Percentiles rank a stretch among this genome's conserved stretches.
Evolutionary conservation across 371 early-diverging fungal species (phyloP).

Genomic region (Lichtheimia hyalospora): DNA sequence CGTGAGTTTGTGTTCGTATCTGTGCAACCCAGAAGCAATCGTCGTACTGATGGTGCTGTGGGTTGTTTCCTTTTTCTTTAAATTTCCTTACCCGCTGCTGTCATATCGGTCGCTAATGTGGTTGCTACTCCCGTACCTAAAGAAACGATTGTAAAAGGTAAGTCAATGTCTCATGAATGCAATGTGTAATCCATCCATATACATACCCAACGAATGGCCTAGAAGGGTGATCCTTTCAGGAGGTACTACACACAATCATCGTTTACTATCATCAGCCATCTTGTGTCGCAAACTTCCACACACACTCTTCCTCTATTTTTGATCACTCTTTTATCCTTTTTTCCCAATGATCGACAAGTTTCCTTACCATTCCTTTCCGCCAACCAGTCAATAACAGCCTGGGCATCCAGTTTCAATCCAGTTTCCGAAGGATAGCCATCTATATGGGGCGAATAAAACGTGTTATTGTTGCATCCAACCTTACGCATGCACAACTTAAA

Average conservation of each 20-base stretch:
- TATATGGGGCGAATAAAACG: constrained; percentile 7
- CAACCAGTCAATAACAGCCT: constrained; percentile 37
- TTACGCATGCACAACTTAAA: neutral
- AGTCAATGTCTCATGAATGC: neutral
- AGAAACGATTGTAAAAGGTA: neutral
- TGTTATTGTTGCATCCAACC: constrained; percentile 1
- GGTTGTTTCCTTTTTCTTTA: neutral
- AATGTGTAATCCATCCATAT: neutral
- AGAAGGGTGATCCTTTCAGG: constrained; percentile 32
- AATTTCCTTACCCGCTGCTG: constrained; percentile 24
- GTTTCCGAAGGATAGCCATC: constrained; percentile 43
- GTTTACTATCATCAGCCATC: too few species aligned
- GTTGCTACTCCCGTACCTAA: constrained; percentile 50
- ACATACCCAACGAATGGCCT: constrained; percentile 47
- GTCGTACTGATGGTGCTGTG: too few species aligned
- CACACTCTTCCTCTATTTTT: too few species aligned
- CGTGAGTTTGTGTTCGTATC: too few species aligned
- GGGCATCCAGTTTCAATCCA: constrained; percentile 37
- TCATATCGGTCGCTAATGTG: constrained; percentile 36
- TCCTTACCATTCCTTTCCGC: constrained; percentile 27
- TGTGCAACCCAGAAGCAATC: too few species aligned
- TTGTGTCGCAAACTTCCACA: too few species aligned
- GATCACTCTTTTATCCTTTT: too few species aligned
- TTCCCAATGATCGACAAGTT: too few species aligned
- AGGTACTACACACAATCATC: constrained; percentile 18